Conservation (phyloP, 2,329 filamentous ascomycete species). For the Lecanicillium sp. region DNA sequence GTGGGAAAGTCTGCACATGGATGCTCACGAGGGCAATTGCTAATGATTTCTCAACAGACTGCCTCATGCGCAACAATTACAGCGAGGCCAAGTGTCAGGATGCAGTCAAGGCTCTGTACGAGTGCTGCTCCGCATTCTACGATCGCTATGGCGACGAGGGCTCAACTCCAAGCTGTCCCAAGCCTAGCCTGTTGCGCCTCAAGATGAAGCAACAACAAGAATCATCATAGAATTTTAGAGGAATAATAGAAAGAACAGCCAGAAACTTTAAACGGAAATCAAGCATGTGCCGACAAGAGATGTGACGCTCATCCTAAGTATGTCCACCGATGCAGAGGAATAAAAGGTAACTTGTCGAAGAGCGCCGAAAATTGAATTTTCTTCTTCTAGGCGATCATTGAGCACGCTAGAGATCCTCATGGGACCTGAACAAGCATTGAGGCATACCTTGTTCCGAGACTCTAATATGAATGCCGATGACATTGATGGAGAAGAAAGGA, state of each 20-base stretch:
- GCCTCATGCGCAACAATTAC: conserved; percentile 75
- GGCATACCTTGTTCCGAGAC: conserved; percentile 81
- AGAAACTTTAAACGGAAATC: no score
- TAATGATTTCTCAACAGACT: no score
- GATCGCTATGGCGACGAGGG: conserved; percentile 67
- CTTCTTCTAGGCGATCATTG: conserved; percentile 89
- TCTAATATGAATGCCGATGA: conserved; percentile 95
- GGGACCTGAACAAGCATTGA: conserved; percentile 93
- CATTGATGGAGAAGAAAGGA: conserved; percentile 57
- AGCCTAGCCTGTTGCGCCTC: conserved; percentile 66
- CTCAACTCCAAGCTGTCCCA: conserved; percentile 75
- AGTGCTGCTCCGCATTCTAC: conserved; percentile 90
- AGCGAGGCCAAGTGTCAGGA: conserved; percentile 75
- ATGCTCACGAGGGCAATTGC: no score
- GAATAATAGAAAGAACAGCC: not conserved
- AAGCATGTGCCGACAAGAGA: conserved; percentile 15
- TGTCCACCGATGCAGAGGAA: conserved; percentile 33
- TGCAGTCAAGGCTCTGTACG: conserved; percentile 78
- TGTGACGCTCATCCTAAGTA: conserved; percentile 37
- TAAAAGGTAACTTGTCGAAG: conserved; percentile 59
- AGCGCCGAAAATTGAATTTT: conserved; percentile 41
- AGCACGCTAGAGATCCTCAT: conserved; percentile 84
- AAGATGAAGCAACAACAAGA: conserved; percentile 70
- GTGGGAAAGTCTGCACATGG: conserved; percentile 33
- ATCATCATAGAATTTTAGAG: not conserved